Evolutionary conservation across 176 grass and related monocot species (phyloP).

Genomic region (Zea luxurians): DNA sequence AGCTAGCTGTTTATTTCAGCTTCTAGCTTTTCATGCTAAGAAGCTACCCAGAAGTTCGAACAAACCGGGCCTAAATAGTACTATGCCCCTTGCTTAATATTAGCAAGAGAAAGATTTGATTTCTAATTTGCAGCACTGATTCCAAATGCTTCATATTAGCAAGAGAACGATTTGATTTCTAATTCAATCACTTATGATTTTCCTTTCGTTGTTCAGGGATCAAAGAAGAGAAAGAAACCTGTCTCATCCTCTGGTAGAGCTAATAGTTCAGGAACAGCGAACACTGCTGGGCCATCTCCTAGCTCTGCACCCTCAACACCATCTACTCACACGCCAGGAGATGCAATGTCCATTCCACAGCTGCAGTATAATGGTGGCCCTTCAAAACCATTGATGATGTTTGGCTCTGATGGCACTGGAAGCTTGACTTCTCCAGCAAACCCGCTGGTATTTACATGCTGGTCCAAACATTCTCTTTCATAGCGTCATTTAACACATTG

Average conservation of each 20-base stretch:
- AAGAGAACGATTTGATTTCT: constrained; percentile 9
- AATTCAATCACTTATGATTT: constrained; percentile 19
- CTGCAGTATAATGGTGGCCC: constrained; percentile 75
- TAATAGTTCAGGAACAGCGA: constrained; percentile 89
- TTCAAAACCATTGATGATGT: constrained; percentile 75
- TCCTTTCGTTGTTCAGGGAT: constrained; percentile 39
- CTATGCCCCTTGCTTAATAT: constrained; percentile 11
- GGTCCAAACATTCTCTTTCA: constrained; percentile 5
- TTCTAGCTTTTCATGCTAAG: too few species aligned
- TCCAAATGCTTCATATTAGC: constrained; percentile 21
- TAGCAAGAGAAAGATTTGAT: background rate
- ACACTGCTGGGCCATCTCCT: constrained; percentile 94
- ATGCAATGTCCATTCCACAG: constrained; percentile 79
- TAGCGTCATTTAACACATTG: constrained; percentile 22
- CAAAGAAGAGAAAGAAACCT: constrained; percentile 76
- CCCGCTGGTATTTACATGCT: constrained; percentile 56
- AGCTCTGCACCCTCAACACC: constrained; percentile 94
- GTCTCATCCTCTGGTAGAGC: constrained; percentile 77
- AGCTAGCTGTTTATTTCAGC: too few species aligned
- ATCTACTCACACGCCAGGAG: constrained; percentile 95
- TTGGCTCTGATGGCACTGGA: constrained; percentile 71
- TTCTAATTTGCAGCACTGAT: constrained; percentile 21
- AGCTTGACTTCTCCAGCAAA: constrained; percentile 85
- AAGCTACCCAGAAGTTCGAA: too few species aligned
- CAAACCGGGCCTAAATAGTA: too few species aligned